These are phyloP conservation scores for Alternaria metachromatica DNA, from an alignment of 2,329 filamentous ascomycete genomes.

Conservation along the genomic window DNA sequence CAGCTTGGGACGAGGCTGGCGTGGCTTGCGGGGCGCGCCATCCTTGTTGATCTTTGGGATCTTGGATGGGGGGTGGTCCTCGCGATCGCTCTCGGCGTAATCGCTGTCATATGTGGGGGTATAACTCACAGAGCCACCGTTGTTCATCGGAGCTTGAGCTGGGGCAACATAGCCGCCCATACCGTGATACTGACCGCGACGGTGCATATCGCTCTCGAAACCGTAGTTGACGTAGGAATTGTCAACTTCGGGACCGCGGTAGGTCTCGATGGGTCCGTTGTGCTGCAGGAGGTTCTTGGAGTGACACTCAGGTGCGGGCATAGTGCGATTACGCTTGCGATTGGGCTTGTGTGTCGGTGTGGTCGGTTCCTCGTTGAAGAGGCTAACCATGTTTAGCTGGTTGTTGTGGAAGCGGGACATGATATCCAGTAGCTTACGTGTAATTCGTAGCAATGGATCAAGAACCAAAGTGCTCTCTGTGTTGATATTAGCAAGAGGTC, in stretches of 20 bases:
- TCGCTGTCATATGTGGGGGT: conserved; percentile 17
- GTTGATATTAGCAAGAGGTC: background rate
- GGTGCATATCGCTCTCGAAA: background rate
- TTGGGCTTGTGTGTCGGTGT: background rate
- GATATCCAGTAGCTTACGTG: background rate
- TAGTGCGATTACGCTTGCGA: background rate
- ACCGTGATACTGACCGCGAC: background rate
- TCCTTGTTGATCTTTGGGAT: conserved; percentile 36
- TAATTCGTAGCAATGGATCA: background rate
- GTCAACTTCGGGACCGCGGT: background rate
- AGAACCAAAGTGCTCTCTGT: background rate
- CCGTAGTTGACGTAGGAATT: background rate
- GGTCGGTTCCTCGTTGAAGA: conserved; percentile 2
- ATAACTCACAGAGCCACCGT: conserved; percentile 15
- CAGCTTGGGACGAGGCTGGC: conserved; percentile 37
- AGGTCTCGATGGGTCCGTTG: background rate
- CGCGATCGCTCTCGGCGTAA: conserved; percentile 19
- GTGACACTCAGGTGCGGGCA: background rate
- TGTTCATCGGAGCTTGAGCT: background rate
- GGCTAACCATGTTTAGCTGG: conserved; percentile 15
- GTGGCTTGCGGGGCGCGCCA: conserved; percentile 36
- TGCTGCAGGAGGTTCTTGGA: background rate
- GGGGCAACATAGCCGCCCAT: background rate
- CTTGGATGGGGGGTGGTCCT: conserved; percentile 19
- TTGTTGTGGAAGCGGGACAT: conserved; percentile 22